These are phyloP conservation scores for Babesia bigemina DNA, from an alignment of 169 alveolate genomes.

Conservation along the genomic window DNA sequence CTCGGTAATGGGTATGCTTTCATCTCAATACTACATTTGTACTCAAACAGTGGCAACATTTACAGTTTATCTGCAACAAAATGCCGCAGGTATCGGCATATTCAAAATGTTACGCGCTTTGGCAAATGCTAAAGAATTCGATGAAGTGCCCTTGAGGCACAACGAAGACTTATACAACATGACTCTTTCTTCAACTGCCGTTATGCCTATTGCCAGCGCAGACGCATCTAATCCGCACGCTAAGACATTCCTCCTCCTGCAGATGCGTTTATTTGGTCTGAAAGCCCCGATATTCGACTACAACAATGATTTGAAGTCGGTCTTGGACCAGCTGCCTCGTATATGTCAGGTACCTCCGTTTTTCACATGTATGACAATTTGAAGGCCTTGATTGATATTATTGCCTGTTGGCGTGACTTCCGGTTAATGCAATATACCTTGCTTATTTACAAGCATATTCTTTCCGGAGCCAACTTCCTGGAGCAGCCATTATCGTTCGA, in stretches of 20 bases:
- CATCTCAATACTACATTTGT: constrained; percentile 68
- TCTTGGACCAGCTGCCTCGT: constrained; percentile 63
- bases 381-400: constrained; percentile 57
- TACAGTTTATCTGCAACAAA: constrained; percentile 3
- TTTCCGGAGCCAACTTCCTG: constrained; percentile 18
- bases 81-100: constrained; percentile 38
- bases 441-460: constrained; percentile 52
- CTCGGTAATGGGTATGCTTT: constrained; percentile 66
- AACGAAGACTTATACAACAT: constrained; percentile 92
- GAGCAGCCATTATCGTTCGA: constrained; percentile 24
- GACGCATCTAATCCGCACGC: constrained; percentile 88
- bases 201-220: constrained; percentile 84
- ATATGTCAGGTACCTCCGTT: constrained; percentile 34
- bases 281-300: constrained; percentile 62
- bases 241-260: constrained; percentile 89
- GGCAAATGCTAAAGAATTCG: constrained; percentile 88
- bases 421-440: constrained; percentile 34
- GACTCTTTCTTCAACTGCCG: constrained; percentile 83
- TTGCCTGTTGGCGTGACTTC: constrained; percentile 51
- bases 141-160: constrained; percentile 91
- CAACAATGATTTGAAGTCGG: constrained; percentile 62
- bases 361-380: background rate
- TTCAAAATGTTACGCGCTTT: constrained; percentile 74
- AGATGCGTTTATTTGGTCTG: constrained; percentile 44
- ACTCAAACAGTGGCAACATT: constrained; percentile 63